Evolutionary conservation across 345 rosid species (phyloP).

Genomic region (Melaleuca quinquenervia): DNA sequence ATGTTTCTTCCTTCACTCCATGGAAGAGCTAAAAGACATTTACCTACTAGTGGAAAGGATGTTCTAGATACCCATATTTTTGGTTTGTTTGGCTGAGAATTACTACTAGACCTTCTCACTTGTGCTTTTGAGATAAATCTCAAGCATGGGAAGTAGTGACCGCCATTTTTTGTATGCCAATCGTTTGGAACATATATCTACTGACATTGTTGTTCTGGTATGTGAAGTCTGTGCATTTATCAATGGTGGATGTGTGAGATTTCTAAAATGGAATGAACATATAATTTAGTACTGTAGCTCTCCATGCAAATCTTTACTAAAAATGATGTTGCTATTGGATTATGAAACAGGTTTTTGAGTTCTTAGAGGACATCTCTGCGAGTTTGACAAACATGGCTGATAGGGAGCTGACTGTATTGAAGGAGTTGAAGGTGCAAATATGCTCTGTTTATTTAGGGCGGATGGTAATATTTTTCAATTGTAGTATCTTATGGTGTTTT

Average conservation of each 20-base stretch:
- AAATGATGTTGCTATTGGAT: background rate
- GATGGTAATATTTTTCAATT: conserved; percentile 7
- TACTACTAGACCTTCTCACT: background rate
- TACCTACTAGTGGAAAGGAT: background rate
- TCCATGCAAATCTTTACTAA: background rate
- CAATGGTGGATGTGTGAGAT: background rate
- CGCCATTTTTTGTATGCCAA: background rate
- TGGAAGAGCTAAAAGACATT: background rate
- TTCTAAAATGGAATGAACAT: background rate
- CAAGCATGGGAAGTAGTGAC: background rate
- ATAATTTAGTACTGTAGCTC: background rate
- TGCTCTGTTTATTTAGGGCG: conserved; percentile 1
- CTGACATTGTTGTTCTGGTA: background rate
- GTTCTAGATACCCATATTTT: background rate
- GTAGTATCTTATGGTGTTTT: background rate
- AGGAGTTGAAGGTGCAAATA: conserved; percentile 67
- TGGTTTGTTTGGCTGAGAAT: background rate
- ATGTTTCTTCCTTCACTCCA: background rate
- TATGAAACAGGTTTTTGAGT: conserved; percentile 62
- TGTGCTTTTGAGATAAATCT: background rate
- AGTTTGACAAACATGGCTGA: conserved; percentile 61
- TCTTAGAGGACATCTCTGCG: conserved; percentile 82
- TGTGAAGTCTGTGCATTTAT: background rate
- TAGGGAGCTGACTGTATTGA: conserved; percentile 58
- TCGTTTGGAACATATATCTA: background rate